phyloP scores from a whole-genome alignment of 2,329 filamentous ascomycete species.

The Chaetoscypha palmicola region DNA sequence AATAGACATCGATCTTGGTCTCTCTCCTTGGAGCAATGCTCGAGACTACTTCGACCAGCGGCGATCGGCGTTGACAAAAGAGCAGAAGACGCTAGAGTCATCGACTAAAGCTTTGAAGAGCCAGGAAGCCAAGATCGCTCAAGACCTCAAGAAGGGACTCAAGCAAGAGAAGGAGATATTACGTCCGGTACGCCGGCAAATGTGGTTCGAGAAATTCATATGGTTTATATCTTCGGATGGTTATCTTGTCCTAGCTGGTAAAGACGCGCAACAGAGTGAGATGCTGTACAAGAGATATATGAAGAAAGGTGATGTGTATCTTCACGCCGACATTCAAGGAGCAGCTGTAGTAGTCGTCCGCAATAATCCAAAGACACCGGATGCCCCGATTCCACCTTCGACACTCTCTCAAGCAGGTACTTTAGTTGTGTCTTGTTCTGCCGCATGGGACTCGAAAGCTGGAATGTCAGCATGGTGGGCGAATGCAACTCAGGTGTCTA shows the following conservation, averaged over 20 bases:
- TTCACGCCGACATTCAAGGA: constrained; percentile 82
- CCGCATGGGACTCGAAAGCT: constrained; percentile 93
- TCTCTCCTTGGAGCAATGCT: constrained; percentile 85
- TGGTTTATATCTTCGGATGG: constrained; percentile 96
- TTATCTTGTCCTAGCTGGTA: constrained; percentile 83
- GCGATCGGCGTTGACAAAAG: constrained; percentile 74
- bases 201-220: constrained; percentile 96
- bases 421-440: constrained; percentile 75
- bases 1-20: constrained; percentile 76
- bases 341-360: constrained; percentile 85
- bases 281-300: constrained; percentile 83
- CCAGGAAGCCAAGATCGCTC: constrained; percentile 79
- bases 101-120: constrained; percentile 79
- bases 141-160: constrained; percentile 77
- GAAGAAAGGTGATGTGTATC: constrained; percentile 83
- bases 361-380: constrained; percentile 69
- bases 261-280: constrained; percentile 84
- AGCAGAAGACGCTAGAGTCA: constrained; percentile 77
- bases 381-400: constrained; percentile 84
- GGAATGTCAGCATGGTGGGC: constrained; percentile 97
- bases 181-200: constrained; percentile 70
- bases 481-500: constrained; percentile 80
- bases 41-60: constrained; percentile 88
- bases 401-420: constrained; percentile 87
- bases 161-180: constrained; percentile 89